Base-by-base conservation (phyloP, 345 rosid species). In the Sonneratia caseolaris region DNA sequence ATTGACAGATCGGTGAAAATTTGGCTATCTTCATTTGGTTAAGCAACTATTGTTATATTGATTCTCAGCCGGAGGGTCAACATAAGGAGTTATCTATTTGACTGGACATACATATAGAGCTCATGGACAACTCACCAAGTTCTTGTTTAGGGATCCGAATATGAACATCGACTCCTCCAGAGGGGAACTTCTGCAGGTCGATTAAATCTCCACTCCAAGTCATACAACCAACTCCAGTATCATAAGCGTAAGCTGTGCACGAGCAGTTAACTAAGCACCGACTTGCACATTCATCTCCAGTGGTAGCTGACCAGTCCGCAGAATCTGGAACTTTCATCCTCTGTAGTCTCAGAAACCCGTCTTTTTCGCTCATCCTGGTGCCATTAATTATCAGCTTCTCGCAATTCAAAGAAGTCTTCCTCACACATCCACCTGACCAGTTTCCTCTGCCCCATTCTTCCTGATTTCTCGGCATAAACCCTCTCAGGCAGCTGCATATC, bases 181-280 rank as follows among this genome's bases (percentile, higher is more conserved):
- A 12, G 10, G 78, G 48, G 65, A 66, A 48, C 35, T 74, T 66
- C 18, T 51, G 69, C 13, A 74, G 19, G 4, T 75, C 76, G 1
- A 70, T 69, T 66, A 80, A 66, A 40, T 36, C 57, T 38, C 18
- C 47, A 0, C 27, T 57, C 83, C 80, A 77, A 35, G 40, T 61
- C 71, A 77, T 57, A 48, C 80, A 80, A 45, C 83, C 76, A 3
- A 74, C 36, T 9, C 66, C 66, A 27, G 10, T 18, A 13, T 12
- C 37, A 12, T 64, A 66, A 24, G 80, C 73, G 66, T 66, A 74
- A 37, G 81, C 80, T 10, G 70, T 6, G n/a, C 83, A 77, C 2
- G 80, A 77, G 51, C 85, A 82, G 45, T 82, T 82, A 24, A 47
- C 73, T 38, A 67, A 24, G 74, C 85, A 82, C 37, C 38, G 55